Percentiles rank a stretch among this genome's conserved stretches.
These are phyloP conservation scores for Leccinum sublutescens DNA, from an alignment of 768 basidiomycete genomes.

Conservation along the genomic window DNA sequence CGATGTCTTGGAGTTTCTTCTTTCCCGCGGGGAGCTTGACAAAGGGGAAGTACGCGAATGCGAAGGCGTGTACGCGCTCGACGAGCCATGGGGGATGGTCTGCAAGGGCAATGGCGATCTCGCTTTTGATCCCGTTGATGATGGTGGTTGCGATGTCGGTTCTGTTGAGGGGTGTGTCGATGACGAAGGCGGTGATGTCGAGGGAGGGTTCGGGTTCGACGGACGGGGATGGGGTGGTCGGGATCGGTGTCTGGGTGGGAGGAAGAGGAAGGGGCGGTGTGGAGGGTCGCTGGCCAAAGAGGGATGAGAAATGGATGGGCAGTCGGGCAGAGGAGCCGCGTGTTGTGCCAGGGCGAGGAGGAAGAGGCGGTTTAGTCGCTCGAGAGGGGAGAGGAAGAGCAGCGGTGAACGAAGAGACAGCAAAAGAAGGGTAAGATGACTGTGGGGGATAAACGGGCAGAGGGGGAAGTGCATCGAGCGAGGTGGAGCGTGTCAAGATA, in stretches of 20 bases:
- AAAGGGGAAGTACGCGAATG: slow-evolving; percentile 57
- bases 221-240: slow-evolving; percentile 13
- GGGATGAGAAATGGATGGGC: slow-evolving; percentile 72
- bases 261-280: slow-evolving; percentile 31
- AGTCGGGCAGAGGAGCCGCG: slow-evolving; percentile 44
- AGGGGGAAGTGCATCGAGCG: slow-evolving; percentile 50
- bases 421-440: slow-evolving; percentile 47
- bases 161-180: slow-evolving; percentile 50
- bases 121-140: slow-evolving; percentile 50
- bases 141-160: slow-evolving; percentile 55
- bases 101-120: slow-evolving; percentile 50
- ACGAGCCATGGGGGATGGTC: slow-evolving; percentile 55
- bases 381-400: slow-evolving; percentile 35
- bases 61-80: slow-evolving; percentile 57
- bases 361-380: slow-evolving; percentile 50
- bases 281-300: slow-evolving; percentile 55
- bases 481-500: slow-evolving; percentile 34
- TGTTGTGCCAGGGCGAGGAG: slow-evolving; percentile 32
- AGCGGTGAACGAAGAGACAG: slow-evolving; percentile 40
- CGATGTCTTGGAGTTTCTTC: slow-evolving; percentile 33
- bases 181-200: slow-evolving; percentile 61
- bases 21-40: slow-evolving; percentile 36
- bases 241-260: slow-evolving; percentile 13
- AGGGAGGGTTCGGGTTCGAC: slow-evolving; percentile 37
- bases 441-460: slow-evolving; percentile 43